Base-by-base conservation (phyloP, 176 grass and related monocot genomes). In the Eleusine coracana region DNA sequence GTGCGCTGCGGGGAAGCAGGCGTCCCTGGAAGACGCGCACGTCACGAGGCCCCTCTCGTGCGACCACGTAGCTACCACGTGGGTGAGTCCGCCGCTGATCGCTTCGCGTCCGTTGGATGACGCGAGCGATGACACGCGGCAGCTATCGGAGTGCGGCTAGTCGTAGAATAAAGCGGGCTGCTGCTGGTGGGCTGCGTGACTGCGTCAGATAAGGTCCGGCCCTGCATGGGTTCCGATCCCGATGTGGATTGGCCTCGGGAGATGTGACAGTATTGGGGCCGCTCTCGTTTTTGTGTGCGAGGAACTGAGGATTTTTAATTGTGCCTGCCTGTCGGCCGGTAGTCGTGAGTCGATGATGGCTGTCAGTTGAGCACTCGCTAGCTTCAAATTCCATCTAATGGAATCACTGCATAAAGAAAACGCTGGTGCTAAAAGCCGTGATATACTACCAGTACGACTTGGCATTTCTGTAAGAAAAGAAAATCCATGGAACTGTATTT, bases 161-260 rank as follows among this genome's bases (percentile, higher is more conserved):
- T 14, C 15, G 28, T 69, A 56, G 54, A 78, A 70, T 81, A 81
- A 58, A 5, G 36, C 8, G 21, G 63, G 21, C 45, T 54, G 45
- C 31, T 34, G 60, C 3, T n/a, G 23, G 73, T 88, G 80, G 68
- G 76, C 45, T 50, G 70, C 25, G 82, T 45, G 63, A 56, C 44
- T 69, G 77, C 20, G 77, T 79, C 76, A 74, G 73, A 69, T 38
- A 55, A 25, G 75, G 63, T 50, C 82, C 1, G 6, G 66, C 29
- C 61, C 63, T 87, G 80, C 51, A 28, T 0, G 49, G 67, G 63
- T 81, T 77, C 87, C 42, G 81, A 97, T 97, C 94, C 91, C 91
- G 17, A 97, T 73, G 86, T 67, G 75, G 88, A 93, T 91, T 90
- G 74, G 79, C 83, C 74, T 86, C 63, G 74, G 37, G 10, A 45